Base-by-base conservation (phyloP, 1,284 basidiomycete species). In the Ustilago cynodontis region DNA sequence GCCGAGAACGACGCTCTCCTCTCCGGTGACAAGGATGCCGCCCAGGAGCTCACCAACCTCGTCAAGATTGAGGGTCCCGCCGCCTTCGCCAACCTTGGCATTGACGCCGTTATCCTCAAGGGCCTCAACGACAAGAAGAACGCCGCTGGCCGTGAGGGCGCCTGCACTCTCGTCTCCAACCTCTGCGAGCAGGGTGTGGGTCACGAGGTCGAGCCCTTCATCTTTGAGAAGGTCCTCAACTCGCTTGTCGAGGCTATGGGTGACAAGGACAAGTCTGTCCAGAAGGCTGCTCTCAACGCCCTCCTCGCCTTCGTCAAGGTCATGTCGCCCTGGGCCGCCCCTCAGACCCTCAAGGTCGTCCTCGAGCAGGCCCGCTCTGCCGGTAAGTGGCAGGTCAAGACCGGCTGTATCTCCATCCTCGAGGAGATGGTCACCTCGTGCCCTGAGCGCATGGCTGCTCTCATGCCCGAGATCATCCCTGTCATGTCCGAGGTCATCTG, bases 381-480 rank as follows among this genome's bases (percentile, higher is more conserved):
- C 86, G 95, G 96, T 86, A 99, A 99, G 89, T 99, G 96, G 97
- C 97, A 99, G 88, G 88, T 98, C 89, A 99, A 99, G 92, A 93
- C 91, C 37, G 96, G 96, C 66, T 90, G 92, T 43, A 89, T 99
- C 76, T 88, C 90, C 82, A 88, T 94, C 83, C 90, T 99, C 87
- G 92, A 98, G 89, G 93, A 95, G 89, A 91, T 99, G 87, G 92
- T 98, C 86, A 88, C 87, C 79, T 91, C 92, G 82, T 93, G 93
- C 59, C 94, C 95, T 62, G 87, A 88, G 76, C 95, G 97, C 89
- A 93, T 91, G 80, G 93, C 93, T 78, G 91, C 91, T 85, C 92
- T 94, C 86, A 98, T 95, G 90, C 95, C 96, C 77, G 94, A 97
- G 71, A 95, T 98, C 83, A 93, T 99, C 80, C 97, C 97, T 75